Percentiles rank a stretch among this genome's conserved stretches.
These are phyloP conservation scores for Cryptococcus sp. DNA, from an alignment of 1,284 basidiomycete genomes.

Conservation along the genomic window DNA sequence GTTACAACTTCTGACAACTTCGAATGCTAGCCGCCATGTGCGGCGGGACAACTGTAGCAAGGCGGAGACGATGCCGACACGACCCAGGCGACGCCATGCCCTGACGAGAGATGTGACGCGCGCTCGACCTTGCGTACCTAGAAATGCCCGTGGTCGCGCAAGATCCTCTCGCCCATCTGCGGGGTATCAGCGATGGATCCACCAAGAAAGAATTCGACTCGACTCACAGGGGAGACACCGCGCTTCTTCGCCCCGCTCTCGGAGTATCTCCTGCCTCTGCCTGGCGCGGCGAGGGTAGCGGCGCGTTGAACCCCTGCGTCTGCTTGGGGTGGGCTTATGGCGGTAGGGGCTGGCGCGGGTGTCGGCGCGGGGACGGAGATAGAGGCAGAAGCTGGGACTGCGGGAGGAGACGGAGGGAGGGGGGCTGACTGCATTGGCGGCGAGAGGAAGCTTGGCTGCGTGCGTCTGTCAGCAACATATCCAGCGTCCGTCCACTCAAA, in stretches of 20 bases:
- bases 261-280: constrained; percentile 36
- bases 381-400: constrained; percentile 1
- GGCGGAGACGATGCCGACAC: too few relatives aligned
- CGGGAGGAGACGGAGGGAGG: constrained; percentile 16
- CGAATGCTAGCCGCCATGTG: too few relatives aligned
- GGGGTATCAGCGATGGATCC: constrained; percentile 8
- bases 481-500: too few relatives aligned
- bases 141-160: constrained; percentile 50
- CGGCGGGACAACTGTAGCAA: too few relatives aligned
- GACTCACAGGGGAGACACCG: constrained; percentile 50
- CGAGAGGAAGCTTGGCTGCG: constrained; percentile 26
- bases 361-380: constrained; percentile 7
- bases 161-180: constrained; percentile 49
- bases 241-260: constrained; percentile 41
- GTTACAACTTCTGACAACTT: too few relatives aligned
- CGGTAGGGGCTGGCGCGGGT: constrained; percentile 5
- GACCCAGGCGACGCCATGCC: too few relatives aligned
- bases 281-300: constrained; percentile 15
- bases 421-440: constrained; percentile 18
- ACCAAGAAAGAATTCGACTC: constrained; percentile 5
- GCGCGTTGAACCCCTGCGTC: constrained; percentile 16
- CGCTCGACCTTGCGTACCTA: not conserved
- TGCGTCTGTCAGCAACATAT: too few relatives aligned
- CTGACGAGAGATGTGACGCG: too few relatives aligned
- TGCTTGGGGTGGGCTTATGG: constrained; percentile 5